Evolutionary conservation across 2,329 filamentous ascomycete genomes (phyloP), one percentile per base, ranked within the genome.

Genomic region (Paramyrothecium roridum): DNA sequence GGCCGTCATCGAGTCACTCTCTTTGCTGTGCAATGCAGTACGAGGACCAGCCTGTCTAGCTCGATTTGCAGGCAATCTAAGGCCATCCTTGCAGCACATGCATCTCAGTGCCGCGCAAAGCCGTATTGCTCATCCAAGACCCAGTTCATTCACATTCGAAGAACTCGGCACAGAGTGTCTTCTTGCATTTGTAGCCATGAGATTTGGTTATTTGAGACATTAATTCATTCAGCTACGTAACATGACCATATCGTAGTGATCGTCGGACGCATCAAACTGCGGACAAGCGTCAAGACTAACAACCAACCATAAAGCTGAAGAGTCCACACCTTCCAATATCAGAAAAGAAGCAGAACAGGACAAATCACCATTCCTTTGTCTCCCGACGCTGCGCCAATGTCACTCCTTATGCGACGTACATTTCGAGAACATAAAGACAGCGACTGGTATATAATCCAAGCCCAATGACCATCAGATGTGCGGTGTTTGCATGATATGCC

Each of bases 281-380:
- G 66, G 61, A 66, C 64, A 67, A 67, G 65, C 65, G 64, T 71
- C 66, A 67, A 70, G 64, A 70, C 65, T 71, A 70, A 70, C 61
- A 72, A 69, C 70, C 72, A 66, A 73, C 70, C 70, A 67, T 68
- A 70, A 72, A 73, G 67, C 63, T 64, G 66, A 70, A 70, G 64
- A 68, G 69, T 70, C 66, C 69, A 68, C 70, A 69, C 72, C 70
- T 68, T 73, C 70, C 72, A 67, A 68, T 70, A 69, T 73, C 62
- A 71, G 30, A 51, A 51, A 51, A 40, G 16, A 22, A 51, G 33
- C 26, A 40, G 23, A 51, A 37, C 33, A 51, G 49, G 67, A 68
- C 65, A 68, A 67, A 67, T 70, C 67, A 66, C 65, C 61, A 64
- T 65, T 66, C 66, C 65, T 30, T 69, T 66, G 61, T 66, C 62